Evolutionary conservation across 2,329 filamentous ascomycete species (phyloP).

Genomic region (Monosporascus sp.): DNA sequence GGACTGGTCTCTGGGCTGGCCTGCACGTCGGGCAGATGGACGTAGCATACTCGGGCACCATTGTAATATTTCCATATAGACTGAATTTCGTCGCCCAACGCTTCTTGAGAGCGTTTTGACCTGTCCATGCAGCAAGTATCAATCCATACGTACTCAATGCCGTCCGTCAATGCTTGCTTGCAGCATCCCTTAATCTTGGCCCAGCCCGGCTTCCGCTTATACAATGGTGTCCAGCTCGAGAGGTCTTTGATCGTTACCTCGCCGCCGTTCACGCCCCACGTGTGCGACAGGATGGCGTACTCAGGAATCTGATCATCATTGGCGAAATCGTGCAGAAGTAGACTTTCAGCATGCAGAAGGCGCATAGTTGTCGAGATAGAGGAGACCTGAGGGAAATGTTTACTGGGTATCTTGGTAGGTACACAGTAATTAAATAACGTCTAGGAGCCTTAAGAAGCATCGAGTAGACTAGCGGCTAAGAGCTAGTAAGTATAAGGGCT

Average conservation of each 20-base stretch:
- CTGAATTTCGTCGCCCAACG: background rate
- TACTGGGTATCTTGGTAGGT: no score
- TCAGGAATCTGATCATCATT: background rate
- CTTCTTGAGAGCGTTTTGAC: background rate
- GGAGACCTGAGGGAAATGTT: no score
- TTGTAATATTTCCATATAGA: background rate
- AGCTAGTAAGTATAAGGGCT: no score
- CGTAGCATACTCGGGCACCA: background rate
- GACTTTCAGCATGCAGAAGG: background rate
- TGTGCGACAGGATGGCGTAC: slow-evolving; percentile 3
- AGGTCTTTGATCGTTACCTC: background rate
- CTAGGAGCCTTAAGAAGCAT: no score
- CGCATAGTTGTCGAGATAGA: background rate
- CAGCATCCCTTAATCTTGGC: slow-evolving; percentile 1
- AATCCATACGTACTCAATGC: slow-evolving; percentile 2
- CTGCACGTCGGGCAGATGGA: background rate
- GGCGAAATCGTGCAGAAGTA: background rate
- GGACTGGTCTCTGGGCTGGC: background rate
- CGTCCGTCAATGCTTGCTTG: background rate
- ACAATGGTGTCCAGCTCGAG: background rate
- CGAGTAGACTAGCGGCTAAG: no score
- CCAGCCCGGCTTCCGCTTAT: background rate
- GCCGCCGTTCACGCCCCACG: background rate
- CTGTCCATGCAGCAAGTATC: slow-evolving; percentile 1
- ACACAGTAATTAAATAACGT: no score